Percentiles rank a stretch among this genome's conserved stretches.
Evolutionary conservation across 441 rosid genomes (phyloP).

Genomic region (Hura crepitans): DNA sequence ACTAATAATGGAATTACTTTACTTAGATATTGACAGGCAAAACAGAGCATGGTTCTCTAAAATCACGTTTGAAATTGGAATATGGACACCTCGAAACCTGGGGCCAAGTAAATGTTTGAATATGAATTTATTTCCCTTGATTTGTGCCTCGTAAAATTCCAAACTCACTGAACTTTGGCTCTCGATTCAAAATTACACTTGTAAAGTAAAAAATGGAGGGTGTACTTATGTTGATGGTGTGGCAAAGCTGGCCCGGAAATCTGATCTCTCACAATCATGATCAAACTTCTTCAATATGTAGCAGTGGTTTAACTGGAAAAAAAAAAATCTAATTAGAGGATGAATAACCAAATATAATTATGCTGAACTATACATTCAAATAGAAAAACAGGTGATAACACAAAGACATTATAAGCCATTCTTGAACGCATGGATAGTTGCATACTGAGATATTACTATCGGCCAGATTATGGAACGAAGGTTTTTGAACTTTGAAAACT

Average conservation of each 20-base stretch:
- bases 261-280: constrained; percentile 61
- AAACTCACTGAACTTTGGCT: not conserved
- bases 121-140: constrained; percentile 19
- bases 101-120: not conserved
- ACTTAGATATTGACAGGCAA: not conserved
- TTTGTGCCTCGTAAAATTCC: constrained; percentile 17
- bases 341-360: not conserved
- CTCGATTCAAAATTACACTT: constrained; percentile 7
- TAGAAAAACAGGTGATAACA: not conserved
- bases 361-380: not conserved
- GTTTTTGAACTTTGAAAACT: not conserved
- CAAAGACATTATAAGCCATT: not conserved
- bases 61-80: not conserved
- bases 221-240: constrained; percentile 31
- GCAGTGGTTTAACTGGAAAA: constrained; percentile 78
- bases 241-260: constrained; percentile 62
- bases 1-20: not conserved
- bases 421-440: not conserved
- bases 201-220: constrained; percentile 15
- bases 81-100: not conserved
- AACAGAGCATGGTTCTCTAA: not conserved
- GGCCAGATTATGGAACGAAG: not conserved
- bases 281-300: constrained; percentile 61
- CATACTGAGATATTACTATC: too few species aligned
- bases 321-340: constrained; percentile 14